Conservation (phyloP, 2,329 filamentous ascomycete genomes). For the Blastomyces silverae region DNA sequence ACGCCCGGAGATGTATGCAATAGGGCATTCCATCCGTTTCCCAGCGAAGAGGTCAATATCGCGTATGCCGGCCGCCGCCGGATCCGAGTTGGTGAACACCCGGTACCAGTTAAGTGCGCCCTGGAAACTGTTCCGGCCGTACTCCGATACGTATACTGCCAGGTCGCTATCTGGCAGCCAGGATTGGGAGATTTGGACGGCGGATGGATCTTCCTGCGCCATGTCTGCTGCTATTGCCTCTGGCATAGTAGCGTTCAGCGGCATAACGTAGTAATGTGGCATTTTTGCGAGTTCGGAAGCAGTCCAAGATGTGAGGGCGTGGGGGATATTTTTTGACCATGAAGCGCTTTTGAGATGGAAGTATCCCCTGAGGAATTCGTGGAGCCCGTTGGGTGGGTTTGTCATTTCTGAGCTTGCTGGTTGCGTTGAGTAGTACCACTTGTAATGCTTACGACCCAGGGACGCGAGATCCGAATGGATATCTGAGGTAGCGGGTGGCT, state of each 20-base stretch:
- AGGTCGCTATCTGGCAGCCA: conserved; percentile 58
- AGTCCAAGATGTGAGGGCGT: conserved; percentile 50
- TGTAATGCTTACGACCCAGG: conserved; percentile 60
- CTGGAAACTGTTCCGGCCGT: conserved; percentile 57
- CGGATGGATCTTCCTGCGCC: conserved; percentile 43
- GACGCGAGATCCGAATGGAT: conserved; percentile 53
- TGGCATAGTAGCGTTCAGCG: conserved; percentile 52
- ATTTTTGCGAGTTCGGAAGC: conserved; percentile 53
- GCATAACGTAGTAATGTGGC: conserved; percentile 65
- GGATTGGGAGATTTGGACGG: conserved; percentile 33
- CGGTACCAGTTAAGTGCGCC: conserved; percentile 63
- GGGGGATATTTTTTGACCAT: conserved; percentile 51
- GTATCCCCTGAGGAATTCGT: conserved; percentile 59
- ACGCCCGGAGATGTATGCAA: conserved; percentile 55
- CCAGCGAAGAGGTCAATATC: conserved; percentile 57
- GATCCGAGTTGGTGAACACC: conserved; percentile 45
- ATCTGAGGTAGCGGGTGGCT: conserved; percentile 31
- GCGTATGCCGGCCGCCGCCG: conserved; percentile 37
- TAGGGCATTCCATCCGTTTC: conserved; percentile 55
- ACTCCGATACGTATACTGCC: conserved; percentile 55
- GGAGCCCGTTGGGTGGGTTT: conserved; percentile 44
- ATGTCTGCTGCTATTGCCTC: conserved; percentile 52
- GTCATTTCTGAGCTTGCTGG: conserved; percentile 36
- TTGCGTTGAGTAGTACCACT: conserved; percentile 49
- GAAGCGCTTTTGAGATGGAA: conserved; percentile 61